phyloP scores from a whole-genome alignment of 441 rosid species.

The Theobroma grandiflorum region DNA sequence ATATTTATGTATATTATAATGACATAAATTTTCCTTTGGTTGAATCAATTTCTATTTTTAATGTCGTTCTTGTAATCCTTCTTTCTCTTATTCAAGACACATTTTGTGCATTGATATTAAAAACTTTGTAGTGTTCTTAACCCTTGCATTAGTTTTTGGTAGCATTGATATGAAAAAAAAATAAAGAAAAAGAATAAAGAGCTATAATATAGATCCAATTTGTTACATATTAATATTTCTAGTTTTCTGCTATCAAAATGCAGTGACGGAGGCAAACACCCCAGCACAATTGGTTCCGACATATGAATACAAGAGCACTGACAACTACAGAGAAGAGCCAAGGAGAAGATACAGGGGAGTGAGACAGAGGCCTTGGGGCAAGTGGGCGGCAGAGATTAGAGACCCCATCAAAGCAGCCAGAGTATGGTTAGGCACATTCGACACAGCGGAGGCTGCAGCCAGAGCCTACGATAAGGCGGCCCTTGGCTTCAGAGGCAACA shows the following conservation, averaged over 20 bases:
- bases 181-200: too few relatives aligned
- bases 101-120: neutral
- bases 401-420: slow-evolving; percentile 88
- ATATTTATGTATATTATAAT: too few relatives aligned
- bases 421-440: slow-evolving; percentile 96
- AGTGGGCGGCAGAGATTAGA: slow-evolving; percentile 97
- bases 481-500: slow-evolving; percentile 81
- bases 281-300: slow-evolving; percentile 34
- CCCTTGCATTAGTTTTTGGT: neutral
- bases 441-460: slow-evolving; percentile 88
- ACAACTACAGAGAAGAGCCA: slow-evolving; percentile 44
- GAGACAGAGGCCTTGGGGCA: slow-evolving; percentile 95
- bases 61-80: neutral
- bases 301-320: slow-evolving; percentile 51
- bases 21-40: too few relatives aligned
- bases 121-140: neutral
- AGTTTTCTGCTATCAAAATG: neutral
- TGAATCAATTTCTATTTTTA: neutral
- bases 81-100: neutral
- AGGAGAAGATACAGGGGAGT: slow-evolving; percentile 87
- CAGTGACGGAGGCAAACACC: slow-evolving; percentile 5
- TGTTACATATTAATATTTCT: neutral
- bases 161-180: too few relatives aligned
- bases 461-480: slow-evolving; percentile 92
- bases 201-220: neutral